Conservation (phyloP, 495 filamentous ascomycete genomes). For the Parathielavia hyrcaniae region DNA sequence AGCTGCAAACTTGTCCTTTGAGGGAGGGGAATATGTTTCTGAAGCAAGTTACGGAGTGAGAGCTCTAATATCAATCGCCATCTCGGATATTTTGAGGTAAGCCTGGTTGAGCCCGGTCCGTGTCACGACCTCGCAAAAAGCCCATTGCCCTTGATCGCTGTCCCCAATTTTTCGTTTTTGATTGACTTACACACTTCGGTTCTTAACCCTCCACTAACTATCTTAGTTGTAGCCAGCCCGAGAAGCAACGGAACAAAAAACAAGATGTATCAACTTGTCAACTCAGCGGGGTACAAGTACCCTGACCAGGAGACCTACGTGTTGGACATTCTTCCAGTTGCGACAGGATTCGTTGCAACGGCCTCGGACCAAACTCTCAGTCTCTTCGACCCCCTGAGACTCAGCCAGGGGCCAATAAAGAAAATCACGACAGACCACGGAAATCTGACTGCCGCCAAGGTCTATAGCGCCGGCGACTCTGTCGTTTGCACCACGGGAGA, state of each 20-base stretch:
- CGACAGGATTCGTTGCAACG: conserved; percentile 42
- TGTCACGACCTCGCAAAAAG: no score
- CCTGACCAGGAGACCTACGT: conserved; percentile 44
- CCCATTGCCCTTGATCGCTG: no score
- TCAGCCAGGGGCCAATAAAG: conserved; percentile 38
- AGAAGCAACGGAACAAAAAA: neutral
- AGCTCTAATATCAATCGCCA: no score
- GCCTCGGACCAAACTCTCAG: conserved; percentile 52
- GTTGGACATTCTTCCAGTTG: conserved; percentile 44
- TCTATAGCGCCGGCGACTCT: conserved; percentile 36
- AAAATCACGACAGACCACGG: conserved; percentile 44
- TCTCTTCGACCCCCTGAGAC: conserved; percentile 45
- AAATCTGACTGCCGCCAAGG: conserved; percentile 52
- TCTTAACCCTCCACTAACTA: no score
- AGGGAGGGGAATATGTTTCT: no score
- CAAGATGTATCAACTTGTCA: conserved; percentile 43
- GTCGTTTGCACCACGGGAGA: conserved; percentile 55
- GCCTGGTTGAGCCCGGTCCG: no score
- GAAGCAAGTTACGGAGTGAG: no score
- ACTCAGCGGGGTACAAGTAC: conserved; percentile 41
- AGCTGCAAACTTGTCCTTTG: no score
- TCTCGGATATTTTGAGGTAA: no score
- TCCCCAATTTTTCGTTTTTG: neutral
- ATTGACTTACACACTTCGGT: neutral
- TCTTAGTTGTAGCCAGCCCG: neutral